Conservation (phyloP, 1,284 basidiomycete species). For the Fomitopsis betulina region DNA sequence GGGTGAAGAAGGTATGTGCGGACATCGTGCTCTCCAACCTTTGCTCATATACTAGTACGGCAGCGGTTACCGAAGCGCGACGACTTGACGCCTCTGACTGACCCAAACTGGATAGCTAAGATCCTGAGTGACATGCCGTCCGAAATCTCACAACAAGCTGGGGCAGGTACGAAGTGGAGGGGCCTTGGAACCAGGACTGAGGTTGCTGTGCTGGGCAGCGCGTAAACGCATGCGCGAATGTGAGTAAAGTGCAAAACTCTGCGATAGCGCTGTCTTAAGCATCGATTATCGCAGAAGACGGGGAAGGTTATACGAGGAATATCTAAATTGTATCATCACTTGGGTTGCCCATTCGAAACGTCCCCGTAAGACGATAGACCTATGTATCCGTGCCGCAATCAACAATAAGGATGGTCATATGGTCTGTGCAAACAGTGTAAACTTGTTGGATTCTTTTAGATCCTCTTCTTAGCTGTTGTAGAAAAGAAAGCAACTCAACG, state of each 20-base stretch:
- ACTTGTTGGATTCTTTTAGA: too few relatives aligned
- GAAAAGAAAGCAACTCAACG: not conserved
- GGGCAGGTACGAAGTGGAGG: conserved; percentile 75
- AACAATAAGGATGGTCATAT: too few relatives aligned
- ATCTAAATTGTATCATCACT: not conserved
- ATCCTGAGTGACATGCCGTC: conserved; percentile 64
- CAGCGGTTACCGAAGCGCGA: conserved; percentile 77
- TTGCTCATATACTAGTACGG: not conserved
- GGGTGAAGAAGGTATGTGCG: conserved; percentile 68
- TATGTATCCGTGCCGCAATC: not conserved
- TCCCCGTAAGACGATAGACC: not conserved
- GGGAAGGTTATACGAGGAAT: not conserved
- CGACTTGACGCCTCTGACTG: conserved; percentile 88
- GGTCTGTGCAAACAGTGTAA: too few relatives aligned
- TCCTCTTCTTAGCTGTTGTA: not conserved
- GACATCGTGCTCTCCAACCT: not conserved
- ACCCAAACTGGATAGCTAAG: conserved; percentile 83
- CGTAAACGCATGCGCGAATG: not conserved
- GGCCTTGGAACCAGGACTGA: conserved; percentile 56
- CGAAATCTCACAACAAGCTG: conserved; percentile 51
- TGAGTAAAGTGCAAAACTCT: not conserved
- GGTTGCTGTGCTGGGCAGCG: conserved; percentile 24
- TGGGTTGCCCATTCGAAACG: not conserved
- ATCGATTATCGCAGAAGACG: not conserved
- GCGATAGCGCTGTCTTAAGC: not conserved